A percentile compares a stretch with the other conserved stretches of the same genome.
Conservation (phyloP, 257 asterid species). For the Solanum neorickii region DNA sequence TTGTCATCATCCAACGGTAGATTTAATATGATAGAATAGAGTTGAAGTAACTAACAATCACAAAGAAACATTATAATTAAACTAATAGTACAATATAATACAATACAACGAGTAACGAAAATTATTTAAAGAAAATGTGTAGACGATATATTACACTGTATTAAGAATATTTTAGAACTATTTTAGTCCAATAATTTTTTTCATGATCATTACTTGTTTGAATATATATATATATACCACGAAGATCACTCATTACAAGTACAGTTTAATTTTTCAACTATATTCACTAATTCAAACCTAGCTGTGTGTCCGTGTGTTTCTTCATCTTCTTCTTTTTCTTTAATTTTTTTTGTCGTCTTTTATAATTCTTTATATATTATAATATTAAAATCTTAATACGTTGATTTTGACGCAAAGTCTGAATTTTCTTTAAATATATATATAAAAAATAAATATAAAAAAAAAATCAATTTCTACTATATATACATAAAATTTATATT, state of each 20-base stretch:
- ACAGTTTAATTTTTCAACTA: not conserved
- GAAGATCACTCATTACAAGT: not conserved
- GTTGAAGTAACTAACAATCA: too few species aligned
- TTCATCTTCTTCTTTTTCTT: not conserved
- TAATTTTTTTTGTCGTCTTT: not conserved
- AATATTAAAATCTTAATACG: not conserved
- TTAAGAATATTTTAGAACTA: not conserved
- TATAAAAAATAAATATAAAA: too few species aligned
- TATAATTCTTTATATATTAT: not conserved
- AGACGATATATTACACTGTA: not conserved
- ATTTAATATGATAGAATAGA: too few species aligned
- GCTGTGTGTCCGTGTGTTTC: not conserved
- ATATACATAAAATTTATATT: too few species aligned
- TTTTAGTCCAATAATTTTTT: not conserved
- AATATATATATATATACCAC: not conserved
- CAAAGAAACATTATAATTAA: too few species aligned
- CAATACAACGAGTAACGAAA: too few species aligned
- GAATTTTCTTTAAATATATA: too few species aligned
- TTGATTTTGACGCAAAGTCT: too few species aligned
- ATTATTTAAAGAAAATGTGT: too few species aligned
- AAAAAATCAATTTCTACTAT: too few species aligned
- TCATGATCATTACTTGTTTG: not conserved
- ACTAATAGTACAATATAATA: too few species aligned
- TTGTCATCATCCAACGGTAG: rapidly evolving
- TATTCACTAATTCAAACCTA: not conserved